Evolutionary conservation across 2,329 filamentous ascomycete species (phyloP).

Genomic region (Xylariales sp.): DNA sequence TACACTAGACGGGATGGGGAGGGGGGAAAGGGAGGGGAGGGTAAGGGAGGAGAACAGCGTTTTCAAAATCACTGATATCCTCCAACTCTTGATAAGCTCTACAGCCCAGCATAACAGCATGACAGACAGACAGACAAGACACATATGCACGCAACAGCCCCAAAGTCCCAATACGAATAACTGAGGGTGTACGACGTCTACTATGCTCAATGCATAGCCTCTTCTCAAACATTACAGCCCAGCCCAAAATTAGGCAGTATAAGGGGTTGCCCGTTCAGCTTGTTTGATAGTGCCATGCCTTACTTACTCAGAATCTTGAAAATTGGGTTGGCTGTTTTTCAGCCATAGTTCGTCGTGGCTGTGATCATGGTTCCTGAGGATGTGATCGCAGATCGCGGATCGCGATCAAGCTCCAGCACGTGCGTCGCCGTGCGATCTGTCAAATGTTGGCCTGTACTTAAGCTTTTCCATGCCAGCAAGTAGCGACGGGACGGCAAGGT

Average conservation of each 20-base stretch:
- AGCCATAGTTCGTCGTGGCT: not conserved
- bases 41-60: not conserved
- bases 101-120: not conserved
- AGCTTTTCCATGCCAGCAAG: not conserved
- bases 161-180: conserved; percentile 10
- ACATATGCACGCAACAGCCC: conserved; percentile 1
- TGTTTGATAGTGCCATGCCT: conserved; percentile 3
- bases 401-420: conserved; percentile 7
- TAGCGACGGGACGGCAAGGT: conserved; percentile 14
- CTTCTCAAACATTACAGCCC: conserved; percentile 3
- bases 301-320: not conserved
- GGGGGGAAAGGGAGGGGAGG: not conserved
- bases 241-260: not conserved
- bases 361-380: not conserved
- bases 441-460: not conserved
- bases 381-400: not conserved
- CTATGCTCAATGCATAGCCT: conserved; percentile 8
- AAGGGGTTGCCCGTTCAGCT: conserved; percentile 5
- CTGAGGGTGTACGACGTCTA: conserved; percentile 15
- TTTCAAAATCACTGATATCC: not conserved
- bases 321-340: conserved; percentile 4
- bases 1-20: no score
- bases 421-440: conserved; percentile 13
- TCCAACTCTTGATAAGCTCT: not conserved
- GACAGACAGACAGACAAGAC: not conserved